phyloP scores from a whole-genome alignment of 345 rosid species.

The Eucalyptus victrix region DNA sequence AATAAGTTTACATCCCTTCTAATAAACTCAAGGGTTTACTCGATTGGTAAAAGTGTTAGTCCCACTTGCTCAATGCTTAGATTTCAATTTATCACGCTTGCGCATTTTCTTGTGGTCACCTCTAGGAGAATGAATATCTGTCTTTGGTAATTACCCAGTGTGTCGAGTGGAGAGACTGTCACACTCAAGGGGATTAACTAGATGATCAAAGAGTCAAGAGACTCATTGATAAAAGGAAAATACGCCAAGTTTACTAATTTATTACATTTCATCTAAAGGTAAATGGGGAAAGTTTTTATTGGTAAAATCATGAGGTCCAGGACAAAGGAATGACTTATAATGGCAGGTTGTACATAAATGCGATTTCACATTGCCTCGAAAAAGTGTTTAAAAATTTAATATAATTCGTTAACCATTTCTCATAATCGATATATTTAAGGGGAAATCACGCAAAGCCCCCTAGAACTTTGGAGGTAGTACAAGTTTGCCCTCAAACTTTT shows the following conservation, averaged over 20 bases:
- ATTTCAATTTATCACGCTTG: neutral
- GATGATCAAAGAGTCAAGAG: neutral
- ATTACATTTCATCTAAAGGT: neutral
- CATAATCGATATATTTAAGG: neutral
- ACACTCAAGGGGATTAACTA: neutral
- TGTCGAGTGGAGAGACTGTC: neutral
- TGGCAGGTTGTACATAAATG: neutral
- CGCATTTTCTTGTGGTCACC: neutral
- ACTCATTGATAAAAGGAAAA: neutral
- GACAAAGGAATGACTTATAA: too few relatives aligned
- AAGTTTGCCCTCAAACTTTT: neutral
- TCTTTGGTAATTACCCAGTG: neutral
- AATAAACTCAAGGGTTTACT: neutral
- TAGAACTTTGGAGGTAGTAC: neutral
- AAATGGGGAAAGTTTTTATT: neutral
- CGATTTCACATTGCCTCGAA: neutral
- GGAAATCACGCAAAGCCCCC: neutral
- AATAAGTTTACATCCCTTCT: too few relatives aligned
- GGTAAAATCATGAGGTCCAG: neutral
- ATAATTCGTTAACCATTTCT: neutral
- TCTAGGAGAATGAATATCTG: neutral
- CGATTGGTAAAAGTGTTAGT: neutral
- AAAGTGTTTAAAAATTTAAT: too few relatives aligned
- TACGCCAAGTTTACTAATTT: neutral
- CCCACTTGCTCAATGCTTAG: neutral